Conservation (phyloP, 2,329 filamentous ascomycete genomes). For the Fusarium ambrosium region DNA sequence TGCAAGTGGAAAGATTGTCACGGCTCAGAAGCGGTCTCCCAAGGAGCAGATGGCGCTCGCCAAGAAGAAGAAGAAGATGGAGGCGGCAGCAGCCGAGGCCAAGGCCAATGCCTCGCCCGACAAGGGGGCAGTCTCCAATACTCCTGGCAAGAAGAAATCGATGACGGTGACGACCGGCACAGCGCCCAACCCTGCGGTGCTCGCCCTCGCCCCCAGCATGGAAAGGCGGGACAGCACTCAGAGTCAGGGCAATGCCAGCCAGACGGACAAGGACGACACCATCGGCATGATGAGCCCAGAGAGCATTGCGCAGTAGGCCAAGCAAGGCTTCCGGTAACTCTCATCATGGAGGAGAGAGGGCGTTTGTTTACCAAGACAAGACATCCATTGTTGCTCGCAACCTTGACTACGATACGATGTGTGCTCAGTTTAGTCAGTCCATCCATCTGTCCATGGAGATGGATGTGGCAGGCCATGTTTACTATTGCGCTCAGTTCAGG, state of each 20-base stretch:
- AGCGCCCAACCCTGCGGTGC: slow-evolving; percentile 55
- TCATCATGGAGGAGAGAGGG: slow-evolving; percentile 6
- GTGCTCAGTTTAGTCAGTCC: not conserved
- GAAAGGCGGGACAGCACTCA: slow-evolving; percentile 71
- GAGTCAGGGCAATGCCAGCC: slow-evolving; percentile 70
- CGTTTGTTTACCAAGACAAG: not conserved
- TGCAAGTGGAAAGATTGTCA: slow-evolving; percentile 87
- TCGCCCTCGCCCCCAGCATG: slow-evolving; percentile 64
- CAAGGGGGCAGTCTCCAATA: slow-evolving; percentile 54
- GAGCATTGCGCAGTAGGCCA: slow-evolving; percentile 70
- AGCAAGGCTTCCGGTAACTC: slow-evolving; percentile 32
- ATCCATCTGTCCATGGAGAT: not conserved
- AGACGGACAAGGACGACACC: slow-evolving; percentile 75
- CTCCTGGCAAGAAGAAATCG: slow-evolving; percentile 68
- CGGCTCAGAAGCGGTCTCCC: slow-evolving; percentile 84
- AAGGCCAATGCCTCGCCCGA: slow-evolving; percentile 55
- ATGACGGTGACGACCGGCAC: slow-evolving; percentile 53
- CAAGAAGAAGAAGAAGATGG: slow-evolving; percentile 89
- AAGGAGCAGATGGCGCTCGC: slow-evolving; percentile 86
- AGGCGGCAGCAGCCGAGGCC: slow-evolving; percentile 68
- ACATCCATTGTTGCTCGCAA: not conserved
- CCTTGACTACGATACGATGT: not conserved
- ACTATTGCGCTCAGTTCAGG: not conserved
- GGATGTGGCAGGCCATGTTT: not conserved
- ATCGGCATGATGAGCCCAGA: slow-evolving; percentile 89